Base-by-base conservation (phyloP, 805 yeast genomes). In the Pichia californica region DNA sequence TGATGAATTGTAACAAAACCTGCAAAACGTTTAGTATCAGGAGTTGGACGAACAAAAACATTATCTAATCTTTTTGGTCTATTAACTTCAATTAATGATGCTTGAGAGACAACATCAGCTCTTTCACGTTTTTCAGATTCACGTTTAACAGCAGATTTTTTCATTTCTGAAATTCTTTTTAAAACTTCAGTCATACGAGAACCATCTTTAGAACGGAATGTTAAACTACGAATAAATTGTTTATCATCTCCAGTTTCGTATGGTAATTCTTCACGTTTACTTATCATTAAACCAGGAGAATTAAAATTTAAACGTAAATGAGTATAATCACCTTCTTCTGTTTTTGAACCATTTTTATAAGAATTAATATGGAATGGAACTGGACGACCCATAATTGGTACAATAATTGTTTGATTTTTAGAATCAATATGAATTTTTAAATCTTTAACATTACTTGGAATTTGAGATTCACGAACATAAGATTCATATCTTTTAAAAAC, bases 331-430 rank as follows among this genome's bases (percentile, higher is more conserved):
- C 97, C 98, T 69, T 93, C 98, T 58, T 93, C 99, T 51, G 83
- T 87, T 58, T 88, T 89, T 10, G 95, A 84, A 39, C 96, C 98
- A 59, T 87, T 89, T 58, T 89, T 91, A 68, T 85, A 89, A 4
- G 97, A 73, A 62, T 88, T 88, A 58, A 91, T 88, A 62, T 91
- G 99, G 72, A 93, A 91, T 20, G 99, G 99, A 41, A 93, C 98
- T 1, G 98, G 97, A 57, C 98, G 76, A 50, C 99, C 99, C 56
- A 83, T 77, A 46, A 91, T 83, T 40, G 99, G 99, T 46, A 91
- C 68, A 48, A 91, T 77, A 44, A 91, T 83, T 1, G 97, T 85
- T 65, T 89, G 96, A 45, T 84, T 76, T 57, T 85, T 87, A 61
- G 78, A 73, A 61, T 91, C 99, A 45, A 93, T 88, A 60, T 83